phyloP scores from a whole-genome alignment of 805 yeast genomes.

The Clavispora asparagi region DNA sequence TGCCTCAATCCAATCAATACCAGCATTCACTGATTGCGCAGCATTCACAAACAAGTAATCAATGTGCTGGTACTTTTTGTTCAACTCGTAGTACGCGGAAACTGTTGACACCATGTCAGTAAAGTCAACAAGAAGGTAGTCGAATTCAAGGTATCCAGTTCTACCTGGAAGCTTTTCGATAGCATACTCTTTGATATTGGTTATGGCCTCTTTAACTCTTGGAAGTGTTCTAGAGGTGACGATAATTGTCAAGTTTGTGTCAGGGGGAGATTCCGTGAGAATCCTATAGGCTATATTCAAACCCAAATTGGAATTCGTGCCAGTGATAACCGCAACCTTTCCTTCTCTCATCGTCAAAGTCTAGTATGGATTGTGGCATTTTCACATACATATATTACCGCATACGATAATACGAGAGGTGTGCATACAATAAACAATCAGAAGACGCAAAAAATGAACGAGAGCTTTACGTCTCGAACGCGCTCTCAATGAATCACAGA shows the following conservation, averaged over 20 bases:
- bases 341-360: constrained; percentile 13
- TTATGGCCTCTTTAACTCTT: constrained; percentile 72
- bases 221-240: constrained; percentile 89
- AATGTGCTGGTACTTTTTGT: constrained; percentile 56
- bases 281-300: constrained; percentile 78
- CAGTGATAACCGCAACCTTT: constrained; percentile 38
- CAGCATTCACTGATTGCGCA: constrained; percentile 82
- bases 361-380: neutral
- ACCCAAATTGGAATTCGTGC: constrained; percentile 66
- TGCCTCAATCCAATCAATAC: constrained; percentile 84
- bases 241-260: constrained; percentile 63
- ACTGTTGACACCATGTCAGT: constrained; percentile 82
- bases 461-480: too few relatives aligned
- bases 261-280: constrained; percentile 52
- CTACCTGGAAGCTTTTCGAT: constrained; percentile 28
- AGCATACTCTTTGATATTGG: constrained; percentile 34
- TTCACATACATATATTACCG: neutral
- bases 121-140: constrained; percentile 85
- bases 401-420: neutral
- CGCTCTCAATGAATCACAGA: too few relatives aligned
- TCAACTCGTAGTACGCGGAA: constrained; percentile 66
- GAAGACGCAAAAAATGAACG: neutral
- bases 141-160: constrained; percentile 66
- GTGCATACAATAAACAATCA: neutral
- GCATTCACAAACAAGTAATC: constrained; percentile 85